Evolutionary conservation across 257 asterid genomes (phyloP).

Genomic region (Solanum medicagineum): DNA sequence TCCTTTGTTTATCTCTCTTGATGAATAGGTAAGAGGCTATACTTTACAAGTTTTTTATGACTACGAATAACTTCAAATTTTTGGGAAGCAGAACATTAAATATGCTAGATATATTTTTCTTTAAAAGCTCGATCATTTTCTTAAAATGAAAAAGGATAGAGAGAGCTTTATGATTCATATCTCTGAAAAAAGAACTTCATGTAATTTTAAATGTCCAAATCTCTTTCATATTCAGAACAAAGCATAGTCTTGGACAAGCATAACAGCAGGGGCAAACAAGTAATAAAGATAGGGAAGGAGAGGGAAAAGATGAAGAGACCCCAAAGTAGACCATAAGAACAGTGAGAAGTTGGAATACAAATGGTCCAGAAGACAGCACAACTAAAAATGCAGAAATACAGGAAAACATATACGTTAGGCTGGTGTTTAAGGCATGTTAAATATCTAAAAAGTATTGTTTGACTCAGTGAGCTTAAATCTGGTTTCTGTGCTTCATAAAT

Average conservation of each 20-base stretch:
- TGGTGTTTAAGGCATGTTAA: not conserved
- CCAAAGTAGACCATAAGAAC: not conserved
- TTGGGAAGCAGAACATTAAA: not conserved
- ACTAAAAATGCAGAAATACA: not conserved
- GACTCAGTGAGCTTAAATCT: not conserved
- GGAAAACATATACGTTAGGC: not conserved
- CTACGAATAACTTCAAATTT: not conserved
- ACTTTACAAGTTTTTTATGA: not conserved
- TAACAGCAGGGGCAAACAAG: not conserved
- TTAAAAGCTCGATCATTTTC: not conserved
- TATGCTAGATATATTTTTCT: not conserved
- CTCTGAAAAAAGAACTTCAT: not conserved
- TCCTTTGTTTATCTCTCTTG: not conserved
- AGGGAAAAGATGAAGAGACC: not conserved
- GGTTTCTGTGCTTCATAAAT: not conserved
- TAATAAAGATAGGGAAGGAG: no score
- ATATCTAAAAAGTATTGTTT: not conserved
- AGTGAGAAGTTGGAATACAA: not conserved
- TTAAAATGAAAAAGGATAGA: not conserved
- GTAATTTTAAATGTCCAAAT: not conserved
- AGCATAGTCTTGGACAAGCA: not conserved
- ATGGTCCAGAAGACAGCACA: not conserved
- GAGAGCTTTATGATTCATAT: not conserved
- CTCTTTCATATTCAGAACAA: not conserved
- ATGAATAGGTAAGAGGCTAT: not conserved